phyloP scores from a whole-genome alignment of 2,329 filamentous ascomycete species.

The Ceratocystis huliohia region DNA sequence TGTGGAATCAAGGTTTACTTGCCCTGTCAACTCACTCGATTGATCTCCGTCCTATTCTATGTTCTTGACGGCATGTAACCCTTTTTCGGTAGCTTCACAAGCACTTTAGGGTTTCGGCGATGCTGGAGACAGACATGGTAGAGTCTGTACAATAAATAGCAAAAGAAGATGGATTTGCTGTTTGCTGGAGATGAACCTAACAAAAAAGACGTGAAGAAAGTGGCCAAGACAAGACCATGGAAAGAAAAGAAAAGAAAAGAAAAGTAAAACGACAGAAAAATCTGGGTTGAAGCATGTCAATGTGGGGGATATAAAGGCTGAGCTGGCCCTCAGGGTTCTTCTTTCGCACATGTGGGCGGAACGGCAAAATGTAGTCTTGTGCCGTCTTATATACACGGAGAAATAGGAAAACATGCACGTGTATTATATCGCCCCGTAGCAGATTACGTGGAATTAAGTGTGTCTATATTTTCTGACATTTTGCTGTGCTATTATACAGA shows the following conservation, averaged over 20 bases:
- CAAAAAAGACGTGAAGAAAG: neutral
- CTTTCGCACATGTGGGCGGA: neutral
- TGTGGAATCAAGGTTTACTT: too few relatives aligned
- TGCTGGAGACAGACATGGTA: neutral
- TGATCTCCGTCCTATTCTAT: neutral
- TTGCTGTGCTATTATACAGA: slow-evolving; percentile 6
- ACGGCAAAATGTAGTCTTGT: neutral
- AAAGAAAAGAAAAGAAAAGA: neutral
- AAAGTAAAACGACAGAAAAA: slow-evolving; percentile 6
- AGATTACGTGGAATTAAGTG: neutral
- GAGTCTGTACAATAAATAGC: neutral
- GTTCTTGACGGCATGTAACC: neutral
- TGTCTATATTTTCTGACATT: slow-evolving; percentile 6
- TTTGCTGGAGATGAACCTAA: neutral
- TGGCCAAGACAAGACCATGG: neutral
- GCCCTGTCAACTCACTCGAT: neutral
- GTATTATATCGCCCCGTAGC: too few relatives aligned
- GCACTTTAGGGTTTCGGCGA: neutral
- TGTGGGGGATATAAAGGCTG: neutral
- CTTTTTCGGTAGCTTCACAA: neutral
- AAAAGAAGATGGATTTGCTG: neutral
- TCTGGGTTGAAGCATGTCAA: neutral
- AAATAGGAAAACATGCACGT: neutral
- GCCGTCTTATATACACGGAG: neutral
- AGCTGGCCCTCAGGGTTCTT: slow-evolving; percentile 13